Evolutionary conservation across 2,329 filamentous ascomycete species (phyloP), one percentile per base, ranked within the genome.

Genomic region (Blastomyces emzantsi): DNA sequence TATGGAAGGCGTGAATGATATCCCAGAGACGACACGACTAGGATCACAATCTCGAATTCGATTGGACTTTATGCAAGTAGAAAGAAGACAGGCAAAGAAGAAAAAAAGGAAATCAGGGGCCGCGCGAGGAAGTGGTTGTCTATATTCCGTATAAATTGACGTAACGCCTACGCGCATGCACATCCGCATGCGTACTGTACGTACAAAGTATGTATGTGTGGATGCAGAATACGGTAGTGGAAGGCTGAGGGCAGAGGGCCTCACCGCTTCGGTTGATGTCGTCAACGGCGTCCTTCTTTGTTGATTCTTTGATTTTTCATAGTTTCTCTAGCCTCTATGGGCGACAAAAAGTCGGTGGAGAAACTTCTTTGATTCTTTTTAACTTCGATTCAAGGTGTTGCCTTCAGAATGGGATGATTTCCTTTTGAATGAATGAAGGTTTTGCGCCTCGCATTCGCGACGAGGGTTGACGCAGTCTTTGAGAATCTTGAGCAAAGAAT

Each of bases 291-390:
- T 22, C 4, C 30, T 55, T 36, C 52, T 55, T 55, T 55, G 52
- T 55, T 33, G 4, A 22, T 36, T 30, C 17, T 36, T 36, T 55
- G 28, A 55, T n/a, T 55, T 15, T 36, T 36, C 28, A 55, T 55
- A 30, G 2, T 22, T 55, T n/a, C 30, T 33, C 5, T 55, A n/a
- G 19, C 28, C n/a, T 55, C 36, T 55, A 55, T 36, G 49, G n/a
- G n/a, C 17, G 17, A 30, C 52, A 55, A 55, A 55, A 55, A 55
- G 52, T 36, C 52, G 52, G 52, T 55, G 52, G 52, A 36, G 52
- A 55, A 4, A 33, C 17, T 19, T 11, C 33, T 54, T 51, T 13
- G 13, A 28, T 8, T 36, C n/a, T 17, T 17, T 66, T 64, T 13
- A 28, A 3, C 49, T 3, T 51, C 49, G 49, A 51, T 51, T 51